phyloP scores from a whole-genome alignment of 1,139 yeast species.

The Nakaseomyces glabratus region DNA sequence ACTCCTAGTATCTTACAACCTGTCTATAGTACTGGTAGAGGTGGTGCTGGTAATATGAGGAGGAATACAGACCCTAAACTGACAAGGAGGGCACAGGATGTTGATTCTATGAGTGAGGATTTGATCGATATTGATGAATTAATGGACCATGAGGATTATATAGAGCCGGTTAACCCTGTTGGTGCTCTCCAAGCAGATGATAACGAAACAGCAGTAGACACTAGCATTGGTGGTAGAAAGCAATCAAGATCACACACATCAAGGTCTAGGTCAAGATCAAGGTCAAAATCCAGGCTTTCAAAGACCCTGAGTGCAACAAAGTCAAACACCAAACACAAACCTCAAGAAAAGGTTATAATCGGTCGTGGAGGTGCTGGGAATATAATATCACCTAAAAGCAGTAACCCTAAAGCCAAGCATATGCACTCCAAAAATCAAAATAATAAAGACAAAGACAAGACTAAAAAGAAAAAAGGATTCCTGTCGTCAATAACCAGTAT shows the following conservation, averaged over 20 bases:
- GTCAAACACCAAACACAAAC: conserved; percentile 29
- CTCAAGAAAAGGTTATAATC: conserved; percentile 14
- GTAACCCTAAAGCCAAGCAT: conserved; percentile 13
- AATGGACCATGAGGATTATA: conserved; percentile 24
- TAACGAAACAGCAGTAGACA: conserved; percentile 5
- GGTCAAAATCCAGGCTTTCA: conserved; percentile 2
- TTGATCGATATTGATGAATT: conserved; percentile 12
- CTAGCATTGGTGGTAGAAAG: background rate
- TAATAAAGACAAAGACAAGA: conserved; percentile 12
- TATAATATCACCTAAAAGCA: conserved; percentile 32
- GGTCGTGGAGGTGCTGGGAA: conserved; percentile 38
- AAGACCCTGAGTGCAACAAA: conserved; percentile 1
- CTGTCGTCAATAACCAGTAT: conserved; percentile 12
- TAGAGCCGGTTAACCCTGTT: conserved; percentile 13
- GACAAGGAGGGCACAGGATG: conserved; percentile 63
- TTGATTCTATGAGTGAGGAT: conserved; percentile 37
- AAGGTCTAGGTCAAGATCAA: conserved; percentile 1
- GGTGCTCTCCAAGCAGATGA: background rate
- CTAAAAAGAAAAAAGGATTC: conserved; percentile 15
- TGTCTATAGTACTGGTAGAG: conserved; percentile 66
- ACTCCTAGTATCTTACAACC: conserved; percentile 54
- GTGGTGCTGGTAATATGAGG: conserved; percentile 75
- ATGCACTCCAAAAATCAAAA: conserved; percentile 5
- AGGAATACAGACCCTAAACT: conserved; percentile 52
- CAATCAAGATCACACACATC: background rate